Base-by-base conservation (phyloP, 257 asterid genomes). In the Solanum rostratum region DNA sequence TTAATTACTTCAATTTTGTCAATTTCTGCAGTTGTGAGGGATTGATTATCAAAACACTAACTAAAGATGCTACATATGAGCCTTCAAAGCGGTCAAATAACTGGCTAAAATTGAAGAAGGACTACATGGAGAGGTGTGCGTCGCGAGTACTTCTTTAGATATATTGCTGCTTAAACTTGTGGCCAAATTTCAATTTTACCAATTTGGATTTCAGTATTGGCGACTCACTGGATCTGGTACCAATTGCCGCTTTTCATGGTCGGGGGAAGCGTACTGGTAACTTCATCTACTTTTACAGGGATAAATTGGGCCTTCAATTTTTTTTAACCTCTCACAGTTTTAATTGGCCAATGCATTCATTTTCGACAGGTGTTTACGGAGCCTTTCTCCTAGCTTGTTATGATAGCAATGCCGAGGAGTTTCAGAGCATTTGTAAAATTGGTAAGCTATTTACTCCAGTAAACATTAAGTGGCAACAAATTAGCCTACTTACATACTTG, bases 321-420 rank as follows among this genome's bases (percentile, higher is more conserved):
- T 76, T 74, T 27, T 57, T 33, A 33, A 33, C 39, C 39, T 5
- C 39, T 33, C 39, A 33, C 39, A 33, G 43, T 24, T 24, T 74
- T 46, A 49, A 14, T 74, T 88, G 74, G 71, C 79, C 52, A 37
- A 70, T 83, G 66, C 79, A 49, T 13, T 66, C 85, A 3, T 68
- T 88, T 84, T 54, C 33, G 80, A 66, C 85, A 95, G 99, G 99
- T 87, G 92, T 90, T 68, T 97, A 95, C 84, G 99, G 99, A 45
- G 95, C 99, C 86, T 97, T 97, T 88, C 99, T 95, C 87, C 96
- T 97, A 82, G 99, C 98, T 88, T 95, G 99, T 88, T 95, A 97
- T 88, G 99, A 95, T 89, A 84, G 82, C 81, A 91, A 88, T 88
- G 95, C 92, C 54, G 98, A 97, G 90, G 99, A 97, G 84, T 97